Percentiles rank a stretch among this genome's conserved stretches.
These are phyloP conservation scores for Termitomyces sp. DNA, from an alignment of 768 basidiomycete genomes.

Conservation along the genomic window DNA sequence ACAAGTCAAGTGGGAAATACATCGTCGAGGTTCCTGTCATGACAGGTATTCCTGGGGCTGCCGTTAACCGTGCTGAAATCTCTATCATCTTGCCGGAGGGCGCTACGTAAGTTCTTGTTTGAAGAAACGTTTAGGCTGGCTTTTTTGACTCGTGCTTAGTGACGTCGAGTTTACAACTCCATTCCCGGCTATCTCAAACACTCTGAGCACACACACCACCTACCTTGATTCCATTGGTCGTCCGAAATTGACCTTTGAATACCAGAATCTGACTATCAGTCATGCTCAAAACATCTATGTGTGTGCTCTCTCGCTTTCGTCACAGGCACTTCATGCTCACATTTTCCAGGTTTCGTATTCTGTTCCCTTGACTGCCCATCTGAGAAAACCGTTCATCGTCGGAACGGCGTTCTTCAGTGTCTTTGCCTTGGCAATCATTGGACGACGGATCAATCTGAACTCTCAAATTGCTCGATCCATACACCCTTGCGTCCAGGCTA, in stretches of 20 bases:
- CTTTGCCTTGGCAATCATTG: conserved; percentile 49
- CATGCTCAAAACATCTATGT: conserved; percentile 84
- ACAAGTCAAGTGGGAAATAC: conserved; percentile 60
- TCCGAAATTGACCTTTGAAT: conserved; percentile 70
- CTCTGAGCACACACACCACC: conserved; percentile 66
- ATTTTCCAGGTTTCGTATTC: conserved; percentile 76
- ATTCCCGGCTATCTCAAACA: conserved; percentile 67
- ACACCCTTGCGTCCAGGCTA: conserved; percentile 56
- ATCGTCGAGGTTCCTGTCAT: conserved; percentile 82
- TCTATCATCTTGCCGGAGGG: conserved; percentile 89
- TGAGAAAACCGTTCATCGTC: conserved; percentile 84
- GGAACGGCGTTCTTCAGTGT: conserved; percentile 64
- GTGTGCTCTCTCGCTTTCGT: conserved; percentile 28
- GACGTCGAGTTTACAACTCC: conserved; percentile 75
- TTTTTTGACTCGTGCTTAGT: conserved; percentile 35
- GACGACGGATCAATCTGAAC: conserved; percentile 43
- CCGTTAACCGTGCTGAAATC: conserved; percentile 77
- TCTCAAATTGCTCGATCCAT: conserved; percentile 52
- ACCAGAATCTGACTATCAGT: conserved; percentile 71
- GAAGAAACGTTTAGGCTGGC: conserved; percentile 1
- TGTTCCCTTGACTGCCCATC: conserved; percentile 73
- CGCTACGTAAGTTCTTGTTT: conserved; percentile 69
- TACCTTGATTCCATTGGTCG: conserved; percentile 93
- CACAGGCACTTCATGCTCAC: neutral
- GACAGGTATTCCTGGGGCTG: conserved; percentile 75